phyloP scores from a whole-genome alignment of 139 green algal species.

The Tetradesmus obliquus region DNA sequence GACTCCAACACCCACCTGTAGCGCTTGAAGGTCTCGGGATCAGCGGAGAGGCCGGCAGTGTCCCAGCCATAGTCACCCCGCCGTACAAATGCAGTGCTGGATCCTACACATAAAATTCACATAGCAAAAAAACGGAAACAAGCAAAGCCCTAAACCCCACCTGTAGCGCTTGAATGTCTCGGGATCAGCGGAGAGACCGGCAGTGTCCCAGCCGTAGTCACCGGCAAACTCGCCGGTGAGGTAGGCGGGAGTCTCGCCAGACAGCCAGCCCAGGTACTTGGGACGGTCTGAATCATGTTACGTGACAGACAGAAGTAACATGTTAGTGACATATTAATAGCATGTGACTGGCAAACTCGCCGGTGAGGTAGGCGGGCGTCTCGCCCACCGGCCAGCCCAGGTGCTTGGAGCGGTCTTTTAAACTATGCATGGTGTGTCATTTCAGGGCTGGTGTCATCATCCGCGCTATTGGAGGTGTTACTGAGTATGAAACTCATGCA shows the following conservation, averaged over 20 bases:
- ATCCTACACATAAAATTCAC: not conserved
- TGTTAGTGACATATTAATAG: not conserved
- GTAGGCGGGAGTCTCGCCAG: constrained; percentile 72
- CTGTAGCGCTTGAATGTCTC: constrained; percentile 90
- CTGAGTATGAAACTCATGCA: too few species aligned
- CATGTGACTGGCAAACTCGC: constrained; percentile 44
- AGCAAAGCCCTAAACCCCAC: not conserved
- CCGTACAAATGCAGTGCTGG: constrained; percentile 73
- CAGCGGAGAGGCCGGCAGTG: constrained; percentile 94
- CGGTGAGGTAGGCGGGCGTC: constrained; percentile 70
- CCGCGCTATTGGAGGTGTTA: not conserved
- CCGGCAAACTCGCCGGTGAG: constrained; percentile 62
- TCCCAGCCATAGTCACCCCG: constrained; percentile 94
- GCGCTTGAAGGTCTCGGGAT: constrained; percentile 93
- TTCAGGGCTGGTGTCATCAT: not conserved
- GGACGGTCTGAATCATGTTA: constrained; percentile 61
- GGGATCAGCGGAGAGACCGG: constrained; percentile 95
- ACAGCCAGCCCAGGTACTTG: constrained; percentile 87
- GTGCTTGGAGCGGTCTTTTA: constrained; percentile 69
- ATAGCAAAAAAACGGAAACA: not conserved
- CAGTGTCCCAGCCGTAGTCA: constrained; percentile 65
- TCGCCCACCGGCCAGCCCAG: constrained; percentile 82
- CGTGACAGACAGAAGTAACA: not conserved
- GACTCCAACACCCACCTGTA: constrained; percentile 52
- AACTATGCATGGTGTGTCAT: not conserved